Evolutionary conservation across 2,329 filamentous ascomycete species (phyloP), one percentile per base, ranked within the genome.

Genomic region (Bipolaris gigantea): DNA sequence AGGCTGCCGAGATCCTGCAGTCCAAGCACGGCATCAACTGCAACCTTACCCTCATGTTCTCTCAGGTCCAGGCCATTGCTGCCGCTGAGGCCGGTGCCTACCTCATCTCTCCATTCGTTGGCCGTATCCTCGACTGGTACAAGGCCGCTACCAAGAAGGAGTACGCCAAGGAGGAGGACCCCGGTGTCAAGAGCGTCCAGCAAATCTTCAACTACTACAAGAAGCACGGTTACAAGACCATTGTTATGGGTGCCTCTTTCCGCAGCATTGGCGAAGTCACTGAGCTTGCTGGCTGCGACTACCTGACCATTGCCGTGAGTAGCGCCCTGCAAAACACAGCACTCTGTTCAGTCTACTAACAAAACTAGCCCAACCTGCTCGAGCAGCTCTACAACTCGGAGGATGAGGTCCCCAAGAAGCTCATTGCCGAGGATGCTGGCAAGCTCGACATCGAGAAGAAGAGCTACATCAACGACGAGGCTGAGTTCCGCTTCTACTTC

Each of bases 151-250:
- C 87, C 78, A 96, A 96, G 88, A 92, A 95, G 85, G 89, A 94
- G 66, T 99, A 92, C 87, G 73, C 83, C 76, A 85, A 91, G 77
- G 81, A 89, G 79, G 90, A 96, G 77, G 94, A 99, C 83, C 94
- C 94, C 53, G 94, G 94, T 83, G 94, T 99, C 79, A 85, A 90
- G 82, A 93, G 89, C 65, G 94, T 99, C 74, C 85, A 93, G 84
- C 75, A 72, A 78, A 99, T 99, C 83, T 99, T 89, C 87, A 94
- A 99, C 86, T 99, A 99, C 90, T 99, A 99, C 89, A 99, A 99
- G 90, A 97, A 97, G 85, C 90, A 82, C 78, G 91, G 89, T 78
- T 97, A 99, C 88, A 96, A 96, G 72, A 99, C 94, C 78, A 97
- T 97, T 71, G 94, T 99, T 80, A 99, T 99, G 94, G 94, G 94